Conservation (phyloP, 768 basidiomycete species). For the Pleurotus eryngii region DNA sequence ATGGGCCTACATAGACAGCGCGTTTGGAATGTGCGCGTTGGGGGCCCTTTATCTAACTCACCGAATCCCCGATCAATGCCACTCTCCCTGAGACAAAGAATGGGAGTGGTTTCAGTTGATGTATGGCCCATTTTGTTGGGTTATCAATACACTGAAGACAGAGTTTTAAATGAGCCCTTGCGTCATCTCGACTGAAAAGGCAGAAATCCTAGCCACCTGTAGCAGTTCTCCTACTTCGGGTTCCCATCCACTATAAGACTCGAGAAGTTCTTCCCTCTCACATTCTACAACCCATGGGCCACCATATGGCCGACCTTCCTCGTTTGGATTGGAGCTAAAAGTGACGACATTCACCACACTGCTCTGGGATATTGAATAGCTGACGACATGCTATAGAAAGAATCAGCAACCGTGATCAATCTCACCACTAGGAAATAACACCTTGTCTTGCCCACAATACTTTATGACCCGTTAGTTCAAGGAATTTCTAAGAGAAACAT, state of each 20-base stretch:
- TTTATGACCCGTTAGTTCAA: slow-evolving; percentile 13
- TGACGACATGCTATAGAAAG: slow-evolving; percentile 38
- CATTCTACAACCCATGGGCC: slow-evolving; percentile 31
- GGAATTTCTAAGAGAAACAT: neutral
- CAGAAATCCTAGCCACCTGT: slow-evolving; percentile 14
- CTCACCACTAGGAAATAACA: slow-evolving; percentile 9
- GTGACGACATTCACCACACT: slow-evolving; percentile 44
- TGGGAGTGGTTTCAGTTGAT: slow-evolving; percentile 31
- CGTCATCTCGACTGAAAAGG: neutral
- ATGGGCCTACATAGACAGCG: slow-evolving; percentile 15
- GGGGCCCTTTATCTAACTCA: slow-evolving; percentile 12
- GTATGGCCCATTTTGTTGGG: slow-evolving; percentile 36
- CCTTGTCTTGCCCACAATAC: slow-evolving; percentile 50
- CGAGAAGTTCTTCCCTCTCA: slow-evolving; percentile 27
- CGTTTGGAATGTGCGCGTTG: no score
- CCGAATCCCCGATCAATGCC: slow-evolving; percentile 43
- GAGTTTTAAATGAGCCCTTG: neutral
- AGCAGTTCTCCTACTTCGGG: slow-evolving; percentile 27
- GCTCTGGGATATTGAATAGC: slow-evolving; percentile 43
- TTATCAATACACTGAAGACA: slow-evolving; percentile 23
- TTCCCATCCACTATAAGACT: slow-evolving; percentile 31
- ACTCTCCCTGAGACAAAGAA: slow-evolving; percentile 32
- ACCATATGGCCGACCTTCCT: slow-evolving; percentile 22
- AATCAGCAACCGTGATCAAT: neutral
- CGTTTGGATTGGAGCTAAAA: slow-evolving; percentile 33